Evolutionary conservation across 148 eudicot genomes (phyloP), one percentile per base, ranked within the genome.

Genomic region (Fagopyrum homotropicum): DNA sequence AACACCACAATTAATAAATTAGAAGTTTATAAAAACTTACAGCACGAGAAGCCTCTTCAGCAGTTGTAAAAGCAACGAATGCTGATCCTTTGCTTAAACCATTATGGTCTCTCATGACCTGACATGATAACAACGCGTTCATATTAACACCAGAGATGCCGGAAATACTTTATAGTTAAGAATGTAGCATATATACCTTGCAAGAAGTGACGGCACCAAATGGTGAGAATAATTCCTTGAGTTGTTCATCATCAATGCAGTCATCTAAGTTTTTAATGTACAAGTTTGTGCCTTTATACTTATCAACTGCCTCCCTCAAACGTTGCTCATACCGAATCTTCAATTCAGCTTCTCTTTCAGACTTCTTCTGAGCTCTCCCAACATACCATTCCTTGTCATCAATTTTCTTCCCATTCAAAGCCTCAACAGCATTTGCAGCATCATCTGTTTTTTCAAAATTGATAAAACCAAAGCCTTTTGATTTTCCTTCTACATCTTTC

Each of bases 361-460:
- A 82, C 75, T 90, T 92, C 63, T 92, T 94, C 76, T 94, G 98
- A 63, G 96, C 97, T 83, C 85, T 88, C 2, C 93, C 98, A 73
- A 94, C 98, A 82, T 82, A 94, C 98, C 91, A 91, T 68, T 89
- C 98, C 81, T 94, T 92, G 9, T 88, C 82, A 81, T 92, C 93
- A 84, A 92, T 47, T 72, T 81, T 90, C 11, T 83, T 78, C 10
- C 97, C 98, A 77, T 94, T 90, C 19, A 94, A 81, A 74, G 86
- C 78, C 2, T 87, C 96, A 73, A 91, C 98, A 84, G 97, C 86
- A 73, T 60, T 83, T 52, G 96, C 93, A 84, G 98, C 98, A 77
- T 84, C 98, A 49, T 94, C 93, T 4, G 92, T 76, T 85, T 84
- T 86, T 74, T 92, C 98, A 81, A 92, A 95, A 82, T 92, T 95